These are phyloP conservation scores for Hypoxylon sp. DNA, from an alignment of 2,329 filamentous ascomycete genomes.

Conservation along the genomic window DNA sequence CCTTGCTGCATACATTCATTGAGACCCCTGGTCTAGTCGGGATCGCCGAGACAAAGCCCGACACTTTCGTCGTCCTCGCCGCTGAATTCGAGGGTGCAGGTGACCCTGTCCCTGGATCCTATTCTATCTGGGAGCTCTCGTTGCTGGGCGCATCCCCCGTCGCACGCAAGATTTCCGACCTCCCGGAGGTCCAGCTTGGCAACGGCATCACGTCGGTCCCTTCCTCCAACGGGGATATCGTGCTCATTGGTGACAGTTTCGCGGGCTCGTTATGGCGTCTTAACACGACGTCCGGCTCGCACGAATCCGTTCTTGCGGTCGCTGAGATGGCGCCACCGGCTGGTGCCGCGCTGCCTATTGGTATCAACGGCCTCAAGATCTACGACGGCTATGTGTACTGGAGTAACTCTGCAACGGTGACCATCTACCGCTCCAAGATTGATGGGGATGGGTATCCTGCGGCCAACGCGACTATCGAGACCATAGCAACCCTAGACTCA, in stretches of 20 bases:
- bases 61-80: conserved; percentile 47
- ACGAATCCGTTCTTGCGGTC: conserved; percentile 42
- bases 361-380: conserved; percentile 53
- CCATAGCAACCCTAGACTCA: conserved; percentile 38
- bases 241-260: conserved; percentile 51
- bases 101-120: conserved; percentile 32
- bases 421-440: conserved; percentile 45
- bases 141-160: conserved; percentile 17
- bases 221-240: conserved; percentile 26
- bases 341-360: conserved; percentile 33
- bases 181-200: conserved; percentile 39
- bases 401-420: conserved; percentile 45
- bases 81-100: conserved; percentile 26
- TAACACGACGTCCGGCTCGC: conserved; percentile 44
- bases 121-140: conserved; percentile 44
- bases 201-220: conserved; percentile 50
- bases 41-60: conserved; percentile 53
- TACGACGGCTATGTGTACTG: conserved; percentile 50
- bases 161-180: conserved; percentile 42
- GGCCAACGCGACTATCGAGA: conserved; percentile 37
- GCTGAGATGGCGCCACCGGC: conserved; percentile 47
- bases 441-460: conserved; percentile 33
- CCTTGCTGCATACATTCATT: conserved; percentile 52
- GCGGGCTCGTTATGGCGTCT: conserved; percentile 50
- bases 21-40: conserved; percentile 50